These are phyloP conservation scores for Naganishia albida DNA, from an alignment of 1,284 basidiomycete genomes.

Conservation along the genomic window DNA sequence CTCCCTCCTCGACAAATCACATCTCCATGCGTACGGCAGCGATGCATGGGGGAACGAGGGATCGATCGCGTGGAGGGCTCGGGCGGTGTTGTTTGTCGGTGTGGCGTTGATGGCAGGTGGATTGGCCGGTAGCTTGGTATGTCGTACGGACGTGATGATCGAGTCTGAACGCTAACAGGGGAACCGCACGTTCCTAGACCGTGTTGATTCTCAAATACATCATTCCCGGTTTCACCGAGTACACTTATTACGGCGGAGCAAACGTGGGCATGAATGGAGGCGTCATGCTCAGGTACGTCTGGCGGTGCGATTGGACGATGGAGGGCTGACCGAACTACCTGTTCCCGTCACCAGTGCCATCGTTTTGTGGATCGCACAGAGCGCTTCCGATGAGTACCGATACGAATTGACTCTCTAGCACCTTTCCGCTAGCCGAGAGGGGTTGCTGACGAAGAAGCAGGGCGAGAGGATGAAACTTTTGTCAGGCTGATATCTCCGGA, in stretches of 20 bases:
- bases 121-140: constrained; percentile 84
- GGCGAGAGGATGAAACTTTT: too few species aligned
- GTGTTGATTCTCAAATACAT: constrained; percentile 91
- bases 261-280: constrained; percentile 89
- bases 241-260: constrained; percentile 88
- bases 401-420: constrained; percentile 53
- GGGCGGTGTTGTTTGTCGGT: constrained; percentile 88
- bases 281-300: constrained; percentile 71
- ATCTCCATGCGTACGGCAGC: constrained; percentile 75
- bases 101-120: constrained; percentile 97
- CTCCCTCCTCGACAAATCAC: constrained; percentile 92
- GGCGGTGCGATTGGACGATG: not conserved
- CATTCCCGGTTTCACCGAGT: constrained; percentile 70
- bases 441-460: too few species aligned
- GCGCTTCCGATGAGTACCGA: constrained; percentile 54
- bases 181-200: constrained; percentile 60
- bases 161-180: too few species aligned
- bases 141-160: constrained; percentile 48
- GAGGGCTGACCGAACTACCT: not conserved
- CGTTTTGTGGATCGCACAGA: constrained; percentile 54
- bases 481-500: too few species aligned
- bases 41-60: constrained; percentile 61
- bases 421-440: too few species aligned
- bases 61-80: constrained; percentile 82
- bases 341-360: constrained; percentile 44